Percentiles rank a stretch among this genome's conserved stretches.
Conservation (phyloP, 75 land plant genomes). For the Ceratopteris richardii region DNA sequence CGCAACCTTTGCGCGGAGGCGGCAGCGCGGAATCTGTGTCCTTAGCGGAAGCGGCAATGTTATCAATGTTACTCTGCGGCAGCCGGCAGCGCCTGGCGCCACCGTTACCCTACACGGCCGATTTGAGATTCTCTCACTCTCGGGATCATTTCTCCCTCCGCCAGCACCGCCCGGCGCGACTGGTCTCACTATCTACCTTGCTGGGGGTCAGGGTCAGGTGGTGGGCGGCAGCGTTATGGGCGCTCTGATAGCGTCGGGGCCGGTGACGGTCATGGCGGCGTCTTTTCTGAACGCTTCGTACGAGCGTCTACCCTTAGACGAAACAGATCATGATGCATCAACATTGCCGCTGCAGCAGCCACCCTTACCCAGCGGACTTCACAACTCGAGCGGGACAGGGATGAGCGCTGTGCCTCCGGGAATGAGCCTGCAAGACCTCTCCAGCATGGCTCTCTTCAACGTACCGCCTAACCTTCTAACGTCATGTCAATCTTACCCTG, state of each 20-base stretch:
- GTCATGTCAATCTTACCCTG: too few species aligned
- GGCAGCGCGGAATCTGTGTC: constrained; percentile 60
- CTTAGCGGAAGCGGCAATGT: constrained; percentile 58
- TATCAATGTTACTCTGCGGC: constrained; percentile 45
- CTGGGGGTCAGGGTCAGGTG: constrained; percentile 29
- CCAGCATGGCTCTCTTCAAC: too few species aligned
- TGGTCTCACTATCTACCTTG: constrained; percentile 33
- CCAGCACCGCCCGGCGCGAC: constrained; percentile 23
- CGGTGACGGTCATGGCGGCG: constrained; percentile 29
- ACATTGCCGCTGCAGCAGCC: too few species aligned
- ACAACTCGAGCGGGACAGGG: too few species aligned
- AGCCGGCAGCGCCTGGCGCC: constrained; percentile 42
- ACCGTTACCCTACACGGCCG: constrained; percentile 36
- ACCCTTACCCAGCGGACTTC: too few species aligned
- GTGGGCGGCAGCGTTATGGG: constrained; percentile 33
- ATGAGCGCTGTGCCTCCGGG: too few species aligned
- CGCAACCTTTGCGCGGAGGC: constrained; percentile 45
- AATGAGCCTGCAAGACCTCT: too few species aligned
- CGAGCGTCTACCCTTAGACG: constrained; percentile 31
- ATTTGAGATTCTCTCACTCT: constrained; percentile 36
- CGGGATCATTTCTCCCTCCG: constrained; percentile 33
- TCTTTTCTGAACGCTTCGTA: constrained; percentile 34
- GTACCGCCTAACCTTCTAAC: too few species aligned
- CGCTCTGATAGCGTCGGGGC: constrained; percentile 26
- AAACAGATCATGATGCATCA: constrained; percentile 7